phyloP scores from a whole-genome alignment of 169 alveolate species.

The Eimeria falciformis region DNA sequence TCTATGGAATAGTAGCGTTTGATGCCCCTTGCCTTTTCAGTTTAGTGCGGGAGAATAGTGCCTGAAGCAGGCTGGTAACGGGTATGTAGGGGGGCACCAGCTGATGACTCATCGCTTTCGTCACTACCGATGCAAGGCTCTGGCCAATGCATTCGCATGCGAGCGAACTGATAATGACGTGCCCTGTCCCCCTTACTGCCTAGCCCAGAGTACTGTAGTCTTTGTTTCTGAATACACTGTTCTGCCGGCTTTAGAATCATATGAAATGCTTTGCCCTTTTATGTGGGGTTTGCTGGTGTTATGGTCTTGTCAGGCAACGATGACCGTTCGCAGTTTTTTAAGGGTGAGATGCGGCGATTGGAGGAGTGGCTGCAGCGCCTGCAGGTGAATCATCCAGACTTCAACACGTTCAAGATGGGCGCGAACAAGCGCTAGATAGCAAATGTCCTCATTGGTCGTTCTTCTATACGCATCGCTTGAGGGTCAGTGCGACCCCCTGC shows the following conservation, averaged over 20 bases:
- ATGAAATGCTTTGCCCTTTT: too few species aligned
- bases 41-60: too few species aligned
- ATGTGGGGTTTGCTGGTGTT: too few species aligned
- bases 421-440: neutral
- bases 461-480: neutral
- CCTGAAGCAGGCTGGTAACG: too few species aligned
- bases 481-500: neutral
- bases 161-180: neutral
- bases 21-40: too few species aligned
- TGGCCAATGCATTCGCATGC: neutral
- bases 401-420: conserved; percentile 1
- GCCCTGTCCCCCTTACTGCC: too few species aligned
- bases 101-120: conserved; percentile 49
- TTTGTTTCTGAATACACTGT: too few species aligned
- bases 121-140: conserved; percentile 51
- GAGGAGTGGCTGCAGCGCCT: conserved; percentile 49
- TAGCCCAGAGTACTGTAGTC: too few species aligned
- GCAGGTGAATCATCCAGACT: conserved; percentile 53
- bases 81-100: too few species aligned
- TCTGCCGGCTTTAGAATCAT: too few species aligned
- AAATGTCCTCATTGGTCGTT: neutral
- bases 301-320: neutral
- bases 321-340: conserved; percentile 9
- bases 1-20: too few species aligned
- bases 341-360: conserved; percentile 20